Evolutionary conservation across 2,329 filamentous ascomycete genomes (phyloP).

Genomic region (Alternaria arborescens): DNA sequence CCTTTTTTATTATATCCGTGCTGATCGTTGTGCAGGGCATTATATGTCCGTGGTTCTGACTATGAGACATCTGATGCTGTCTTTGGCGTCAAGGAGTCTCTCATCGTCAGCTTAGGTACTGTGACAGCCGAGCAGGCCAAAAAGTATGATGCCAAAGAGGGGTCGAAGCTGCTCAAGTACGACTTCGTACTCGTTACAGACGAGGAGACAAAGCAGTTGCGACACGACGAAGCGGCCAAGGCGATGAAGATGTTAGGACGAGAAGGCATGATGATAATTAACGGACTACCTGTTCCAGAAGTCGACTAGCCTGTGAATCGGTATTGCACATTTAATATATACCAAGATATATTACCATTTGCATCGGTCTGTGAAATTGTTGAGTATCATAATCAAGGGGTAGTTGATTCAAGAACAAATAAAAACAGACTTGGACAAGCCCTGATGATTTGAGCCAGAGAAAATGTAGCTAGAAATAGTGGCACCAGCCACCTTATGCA

Average conservation of each 20-base stretch:
- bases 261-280: constrained; percentile 73
- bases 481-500: neutral
- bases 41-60: constrained; percentile 79
- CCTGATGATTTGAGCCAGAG: neutral
- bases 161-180: constrained; percentile 70
- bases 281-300: constrained; percentile 80
- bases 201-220: constrained; percentile 71
- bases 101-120: constrained; percentile 57
- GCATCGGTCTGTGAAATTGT: neutral
- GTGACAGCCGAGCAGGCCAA: constrained; percentile 40
- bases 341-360: neutral
- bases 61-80: constrained; percentile 87
- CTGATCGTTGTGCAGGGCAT: constrained; percentile 60
- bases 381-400: neutral
- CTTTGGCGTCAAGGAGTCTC: constrained; percentile 84
- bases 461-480: neutral
- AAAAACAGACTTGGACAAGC: neutral
- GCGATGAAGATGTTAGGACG: constrained; percentile 72
- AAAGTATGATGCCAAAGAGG: constrained; percentile 67
- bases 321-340: neutral
- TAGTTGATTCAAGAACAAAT: neutral
- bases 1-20: neutral
- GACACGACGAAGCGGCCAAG: constrained; percentile 71
- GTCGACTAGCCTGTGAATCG: constrained; percentile 55
- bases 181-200: constrained; percentile 82